A percentile compares a stretch with the other conserved stretches of the same genome.
phyloP scores from a whole-genome alignment of 129 eudicot genomes.

The Artemisia tridentata region DNA sequence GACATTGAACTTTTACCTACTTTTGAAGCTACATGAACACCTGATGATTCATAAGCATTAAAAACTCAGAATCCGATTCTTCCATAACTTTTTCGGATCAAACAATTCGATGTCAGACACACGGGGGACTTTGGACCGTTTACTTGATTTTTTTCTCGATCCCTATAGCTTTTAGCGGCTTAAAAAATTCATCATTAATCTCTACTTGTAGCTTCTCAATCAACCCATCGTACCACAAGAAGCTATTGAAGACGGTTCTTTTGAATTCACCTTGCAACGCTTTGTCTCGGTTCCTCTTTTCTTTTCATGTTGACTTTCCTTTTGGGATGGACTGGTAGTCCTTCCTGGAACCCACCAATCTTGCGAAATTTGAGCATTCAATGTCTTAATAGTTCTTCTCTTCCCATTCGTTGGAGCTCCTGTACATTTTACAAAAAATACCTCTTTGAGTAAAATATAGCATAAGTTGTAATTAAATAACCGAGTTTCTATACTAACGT shows the following conservation, averaged over 20 bases:
- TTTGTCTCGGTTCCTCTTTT: slow-evolving; percentile 48
- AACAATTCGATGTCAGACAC: slow-evolving; percentile 33
- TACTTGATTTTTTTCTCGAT: slow-evolving; percentile 43
- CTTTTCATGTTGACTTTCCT: slow-evolving; percentile 62
- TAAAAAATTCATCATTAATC: slow-evolving; percentile 52
- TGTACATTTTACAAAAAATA: slow-evolving; percentile 11
- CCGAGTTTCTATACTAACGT: slow-evolving; percentile 49
- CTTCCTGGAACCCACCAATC: slow-evolving; percentile 73
- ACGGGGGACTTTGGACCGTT: slow-evolving; percentile 62
- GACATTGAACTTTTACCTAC: slow-evolving; percentile 29
- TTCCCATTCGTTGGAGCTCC: slow-evolving; percentile 72
- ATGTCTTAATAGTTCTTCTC: slow-evolving; percentile 52
- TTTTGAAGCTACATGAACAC: slow-evolving; percentile 42
- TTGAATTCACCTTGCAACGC: slow-evolving; percentile 61
- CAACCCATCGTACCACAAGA: slow-evolving; percentile 51
- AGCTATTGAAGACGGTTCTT: slow-evolving; percentile 34
- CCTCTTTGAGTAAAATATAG: neutral
- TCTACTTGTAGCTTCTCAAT: slow-evolving; percentile 49
- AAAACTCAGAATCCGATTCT: slow-evolving; percentile 52
- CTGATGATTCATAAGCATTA: slow-evolving; percentile 42
- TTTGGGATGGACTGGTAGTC: slow-evolving; percentile 56
- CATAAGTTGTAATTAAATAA: slow-evolving; percentile 8
- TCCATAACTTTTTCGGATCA: slow-evolving; percentile 48
- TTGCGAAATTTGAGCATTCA: slow-evolving; percentile 65
- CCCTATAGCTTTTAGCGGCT: slow-evolving; percentile 68